Evolutionary conservation across 2,329 filamentous ascomycete genomes (phyloP).

Genomic region (Arthrocladium fulminans): DNA sequence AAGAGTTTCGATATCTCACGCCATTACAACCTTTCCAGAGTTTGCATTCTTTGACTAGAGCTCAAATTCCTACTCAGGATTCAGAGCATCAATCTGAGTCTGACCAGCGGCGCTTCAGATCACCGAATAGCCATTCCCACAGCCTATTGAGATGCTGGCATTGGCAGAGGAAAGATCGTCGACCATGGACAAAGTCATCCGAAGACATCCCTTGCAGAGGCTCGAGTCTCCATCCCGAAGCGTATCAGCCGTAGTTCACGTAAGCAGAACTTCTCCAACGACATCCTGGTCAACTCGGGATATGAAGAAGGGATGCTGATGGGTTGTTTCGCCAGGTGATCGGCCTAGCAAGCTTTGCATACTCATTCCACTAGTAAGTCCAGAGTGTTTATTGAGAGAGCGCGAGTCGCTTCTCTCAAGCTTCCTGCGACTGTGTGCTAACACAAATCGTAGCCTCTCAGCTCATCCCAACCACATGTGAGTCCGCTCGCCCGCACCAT

Average conservation of each 20-base stretch:
- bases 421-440: constrained; percentile 1
- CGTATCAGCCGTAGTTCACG: constrained; percentile 37
- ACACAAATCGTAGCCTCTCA: constrained; percentile 27
- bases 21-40: no score
- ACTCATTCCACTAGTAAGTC: constrained; percentile 39
- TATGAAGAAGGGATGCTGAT: constrained; percentile 1
- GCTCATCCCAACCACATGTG: constrained; percentile 34
- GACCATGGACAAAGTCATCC: constrained; percentile 17
- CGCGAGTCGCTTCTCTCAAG: neutral
- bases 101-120: no score
- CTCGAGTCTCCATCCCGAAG: constrained; percentile 35
- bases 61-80: no score
- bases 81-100: no score
- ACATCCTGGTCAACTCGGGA: neutral
- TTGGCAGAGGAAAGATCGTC: neutral
- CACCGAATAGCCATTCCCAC: no score
- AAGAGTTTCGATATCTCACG: no score
- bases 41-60: no score
- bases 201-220: constrained; percentile 36
- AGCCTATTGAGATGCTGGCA: no score
- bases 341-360: constrained; percentile 36
- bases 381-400: neutral
- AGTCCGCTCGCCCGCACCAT: constrained; percentile 25
- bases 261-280: constrained; percentile 14
- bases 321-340: constrained; percentile 23